These are phyloP conservation scores for Fusarium sterilihyphosum DNA, from an alignment of 2,329 filamentous ascomycete genomes.

Conservation along the genomic window DNA sequence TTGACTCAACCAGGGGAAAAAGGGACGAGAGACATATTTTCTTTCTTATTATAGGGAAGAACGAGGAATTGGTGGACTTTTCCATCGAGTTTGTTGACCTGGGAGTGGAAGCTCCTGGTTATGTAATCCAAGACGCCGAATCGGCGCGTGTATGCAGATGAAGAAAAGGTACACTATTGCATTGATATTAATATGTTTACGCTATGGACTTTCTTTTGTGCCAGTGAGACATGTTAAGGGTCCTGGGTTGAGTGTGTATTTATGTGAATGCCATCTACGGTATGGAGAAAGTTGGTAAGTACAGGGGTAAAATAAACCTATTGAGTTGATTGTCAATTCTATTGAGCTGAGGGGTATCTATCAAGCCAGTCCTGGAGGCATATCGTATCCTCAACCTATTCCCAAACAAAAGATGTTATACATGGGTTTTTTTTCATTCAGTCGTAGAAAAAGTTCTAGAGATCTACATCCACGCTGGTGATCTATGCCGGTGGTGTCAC, in stretches of 20 bases:
- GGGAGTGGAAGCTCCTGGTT: conserved; percentile 23
- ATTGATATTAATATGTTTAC: conserved; percentile 8
- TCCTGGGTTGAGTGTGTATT: not conserved
- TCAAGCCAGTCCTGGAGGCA: conserved; percentile 6
- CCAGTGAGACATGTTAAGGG: not conserved
- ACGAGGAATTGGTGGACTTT: not conserved
- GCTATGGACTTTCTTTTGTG: not conserved
- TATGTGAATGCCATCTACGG: not conserved
- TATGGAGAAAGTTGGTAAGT: not conserved
- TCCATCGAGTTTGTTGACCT: conserved; percentile 14
- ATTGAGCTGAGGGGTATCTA: conserved; percentile 43
- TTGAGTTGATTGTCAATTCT: conserved; percentile 28
- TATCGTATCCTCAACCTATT: conserved; percentile 1
- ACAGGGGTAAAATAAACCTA: not conserved
- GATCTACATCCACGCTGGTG: not conserved
- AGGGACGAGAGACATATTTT: conserved; percentile 12
- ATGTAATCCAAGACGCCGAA: conserved; percentile 33
- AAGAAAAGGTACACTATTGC: conserved; percentile 21
- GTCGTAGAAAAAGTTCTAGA: conserved; percentile 5
- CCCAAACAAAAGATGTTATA: not conserved
- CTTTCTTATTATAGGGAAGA: conserved; percentile 21
- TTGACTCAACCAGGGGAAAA: conserved; percentile 30
- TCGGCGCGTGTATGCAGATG: conserved; percentile 35
- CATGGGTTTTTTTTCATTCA: conserved; percentile 9
- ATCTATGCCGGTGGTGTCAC: not conserved